Evolutionary conservation across 2,329 filamentous ascomycete species (phyloP).

Genomic region (Paecilomyces fulvus): DNA sequence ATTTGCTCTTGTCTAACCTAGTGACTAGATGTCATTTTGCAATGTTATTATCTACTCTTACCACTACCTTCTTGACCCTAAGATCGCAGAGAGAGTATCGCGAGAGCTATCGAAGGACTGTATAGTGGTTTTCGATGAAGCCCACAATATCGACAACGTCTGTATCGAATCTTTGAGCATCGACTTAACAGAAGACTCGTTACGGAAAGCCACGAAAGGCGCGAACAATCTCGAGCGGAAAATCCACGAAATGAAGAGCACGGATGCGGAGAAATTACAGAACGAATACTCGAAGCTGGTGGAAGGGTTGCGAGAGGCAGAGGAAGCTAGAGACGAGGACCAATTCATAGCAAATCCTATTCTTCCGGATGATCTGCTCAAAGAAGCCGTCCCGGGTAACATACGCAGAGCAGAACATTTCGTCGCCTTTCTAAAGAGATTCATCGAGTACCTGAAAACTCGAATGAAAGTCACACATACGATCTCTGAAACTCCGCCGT

Average conservation of each 20-base stretch:
- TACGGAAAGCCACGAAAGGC: slow-evolving; percentile 82
- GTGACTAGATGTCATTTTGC: slow-evolving; percentile 81
- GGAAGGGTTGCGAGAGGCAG: slow-evolving; percentile 77
- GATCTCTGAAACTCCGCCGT: slow-evolving; percentile 92
- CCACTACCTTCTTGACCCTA: slow-evolving; percentile 93
- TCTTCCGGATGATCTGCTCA: slow-evolving; percentile 84
- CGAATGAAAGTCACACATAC: slow-evolving; percentile 97
- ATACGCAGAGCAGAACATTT: slow-evolving; percentile 95
- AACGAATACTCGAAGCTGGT: slow-evolving; percentile 94
- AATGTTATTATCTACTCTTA: slow-evolving; percentile 99
- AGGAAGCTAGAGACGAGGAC: slow-evolving; percentile 85
- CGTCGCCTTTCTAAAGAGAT: slow-evolving; percentile 85
- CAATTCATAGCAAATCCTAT: slow-evolving; percentile 96
- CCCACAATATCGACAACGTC: slow-evolving; percentile 98
- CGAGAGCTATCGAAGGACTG: slow-evolving; percentile 96
- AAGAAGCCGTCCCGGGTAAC: slow-evolving; percentile 93
- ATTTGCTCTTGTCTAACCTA: slow-evolving; percentile 9
- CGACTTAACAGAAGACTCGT: slow-evolving; percentile 88
- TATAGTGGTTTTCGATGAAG: slow-evolving; percentile 97
- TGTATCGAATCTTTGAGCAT: slow-evolving; percentile 97
- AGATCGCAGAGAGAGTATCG: slow-evolving; percentile 92
- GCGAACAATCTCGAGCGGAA: slow-evolving; percentile 85
- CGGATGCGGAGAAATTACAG: slow-evolving; percentile 87
- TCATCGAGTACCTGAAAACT: slow-evolving; percentile 96
- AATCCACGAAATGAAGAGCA: slow-evolving; percentile 91